Percentiles rank a stretch among this genome's conserved stretches.
Evolutionary conservation across 2,329 filamentous ascomycete species (phyloP).

Genomic region (Tolypocladium ophioglossoides): DNA sequence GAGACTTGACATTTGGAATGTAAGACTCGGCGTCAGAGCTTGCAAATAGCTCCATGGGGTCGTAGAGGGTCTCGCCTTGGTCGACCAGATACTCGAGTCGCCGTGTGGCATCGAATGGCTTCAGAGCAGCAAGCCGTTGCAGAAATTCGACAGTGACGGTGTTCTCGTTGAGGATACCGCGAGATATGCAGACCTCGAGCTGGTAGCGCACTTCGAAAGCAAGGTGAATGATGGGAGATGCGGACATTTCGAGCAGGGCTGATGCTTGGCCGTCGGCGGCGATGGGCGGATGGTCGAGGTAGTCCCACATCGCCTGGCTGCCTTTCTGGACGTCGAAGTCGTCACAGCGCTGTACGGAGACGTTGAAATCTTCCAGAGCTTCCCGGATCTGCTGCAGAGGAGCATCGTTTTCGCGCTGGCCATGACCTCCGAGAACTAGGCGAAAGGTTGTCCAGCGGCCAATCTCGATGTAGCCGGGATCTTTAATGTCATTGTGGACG

Average conservation of each 20-base stretch:
- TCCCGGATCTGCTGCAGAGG: conserved; percentile 32
- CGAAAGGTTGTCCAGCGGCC: conserved; percentile 48
- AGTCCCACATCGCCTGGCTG: conserved; percentile 17
- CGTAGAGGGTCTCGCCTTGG: conserved; percentile 46
- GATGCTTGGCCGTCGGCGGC: conserved; percentile 12
- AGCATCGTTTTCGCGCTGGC: conserved; percentile 12
- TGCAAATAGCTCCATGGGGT: conserved; percentile 65
- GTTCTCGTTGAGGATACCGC: conserved; percentile 65
- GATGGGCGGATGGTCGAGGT: conserved; percentile 15
- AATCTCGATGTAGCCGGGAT: conserved; percentile 33
- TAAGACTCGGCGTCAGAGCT: conserved; percentile 38
- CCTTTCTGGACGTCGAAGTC: conserved; percentile 28
- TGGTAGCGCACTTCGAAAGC: conserved; percentile 75
- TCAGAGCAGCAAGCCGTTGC: conserved; percentile 38
- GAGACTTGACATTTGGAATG: conserved; percentile 41
- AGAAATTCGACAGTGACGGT: conserved; percentile 61
- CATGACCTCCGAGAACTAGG: conserved; percentile 25
- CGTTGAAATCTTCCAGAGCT: conserved; percentile 63
- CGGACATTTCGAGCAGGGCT: conserved; percentile 14
- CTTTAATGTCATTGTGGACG: conserved; percentile 23
- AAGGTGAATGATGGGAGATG: conserved; percentile 25
- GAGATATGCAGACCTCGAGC: conserved; percentile 85
- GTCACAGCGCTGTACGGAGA: conserved; percentile 35
- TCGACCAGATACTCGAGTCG: conserved; percentile 68
- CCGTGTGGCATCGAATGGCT: conserved; percentile 42